Percentiles rank a stretch among this genome's conserved stretches.
Evolutionary conservation across 306 rosid genomes (phyloP).

Genomic region (Sphenostylis stenocarpa): DNA sequence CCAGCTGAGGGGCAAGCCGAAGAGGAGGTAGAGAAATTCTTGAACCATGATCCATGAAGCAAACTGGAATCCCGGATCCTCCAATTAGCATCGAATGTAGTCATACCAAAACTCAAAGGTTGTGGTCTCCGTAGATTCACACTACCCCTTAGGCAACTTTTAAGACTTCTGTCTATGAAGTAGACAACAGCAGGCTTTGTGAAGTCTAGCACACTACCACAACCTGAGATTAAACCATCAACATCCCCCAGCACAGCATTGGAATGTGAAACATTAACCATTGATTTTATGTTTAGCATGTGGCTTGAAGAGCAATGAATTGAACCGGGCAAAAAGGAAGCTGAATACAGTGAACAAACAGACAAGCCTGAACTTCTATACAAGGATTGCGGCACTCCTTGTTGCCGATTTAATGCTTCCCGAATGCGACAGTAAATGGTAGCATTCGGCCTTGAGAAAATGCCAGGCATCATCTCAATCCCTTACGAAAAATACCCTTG

Average conservation of each 20-base stretch:
- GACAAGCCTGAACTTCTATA: constrained; percentile 37
- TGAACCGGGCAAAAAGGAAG: constrained; percentile 28
- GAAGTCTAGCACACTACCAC: constrained; percentile 43
- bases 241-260: constrained; percentile 68
- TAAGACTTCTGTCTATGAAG: constrained; percentile 45
- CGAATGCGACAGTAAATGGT: constrained; percentile 43
- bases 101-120: neutral
- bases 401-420: constrained; percentile 38
- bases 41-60: neutral
- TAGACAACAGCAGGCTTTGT: constrained; percentile 54
- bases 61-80: neutral
- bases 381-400: constrained; percentile 38
- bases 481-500: constrained; percentile 22
- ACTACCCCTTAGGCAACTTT: neutral
- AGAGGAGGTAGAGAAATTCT: neutral
- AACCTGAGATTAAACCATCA: constrained; percentile 52
- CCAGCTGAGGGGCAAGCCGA: neutral
- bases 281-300: constrained; percentile 36
- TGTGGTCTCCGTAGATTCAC: neutral
- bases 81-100: neutral
- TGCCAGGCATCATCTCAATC: constrained; percentile 64
- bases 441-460: constrained; percentile 58
- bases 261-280: constrained; percentile 64
- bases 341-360: constrained; percentile 42
- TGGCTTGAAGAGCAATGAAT: constrained; percentile 19